These are phyloP conservation scores for Mycena sanguinolenta DNA, from an alignment of 768 basidiomycete genomes.

Conservation along the genomic window DNA sequence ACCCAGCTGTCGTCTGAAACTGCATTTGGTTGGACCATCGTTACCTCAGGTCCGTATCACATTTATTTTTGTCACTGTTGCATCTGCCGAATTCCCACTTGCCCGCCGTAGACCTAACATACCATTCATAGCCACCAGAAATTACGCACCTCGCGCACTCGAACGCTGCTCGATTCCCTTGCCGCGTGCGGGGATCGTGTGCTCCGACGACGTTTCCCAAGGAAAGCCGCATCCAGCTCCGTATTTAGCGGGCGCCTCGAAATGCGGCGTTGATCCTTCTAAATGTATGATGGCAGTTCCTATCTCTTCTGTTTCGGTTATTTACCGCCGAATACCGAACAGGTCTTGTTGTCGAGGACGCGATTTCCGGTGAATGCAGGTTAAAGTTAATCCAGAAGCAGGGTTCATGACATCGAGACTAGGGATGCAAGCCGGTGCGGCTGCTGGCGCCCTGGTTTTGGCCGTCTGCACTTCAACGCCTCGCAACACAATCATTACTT, in stretches of 20 bases:
- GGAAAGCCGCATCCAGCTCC: conserved; percentile 94
- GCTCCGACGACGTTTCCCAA: conserved; percentile 75
- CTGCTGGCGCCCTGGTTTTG: conserved; percentile 81
- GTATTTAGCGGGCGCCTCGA: conserved; percentile 82
- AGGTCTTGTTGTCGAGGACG: conserved; percentile 93
- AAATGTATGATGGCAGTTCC: conserved; percentile 61
- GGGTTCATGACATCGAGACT: background rate
- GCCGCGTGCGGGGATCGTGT: conserved; percentile 74
- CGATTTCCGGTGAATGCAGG: conserved; percentile 85
- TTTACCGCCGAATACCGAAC: conserved; percentile 16
- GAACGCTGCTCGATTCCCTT: conserved; percentile 70
- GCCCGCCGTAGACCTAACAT: background rate
- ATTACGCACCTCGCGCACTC: conserved; percentile 78
- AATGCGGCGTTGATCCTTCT: conserved; percentile 65
- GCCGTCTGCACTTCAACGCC: conserved; percentile 89
- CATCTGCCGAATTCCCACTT: background rate
- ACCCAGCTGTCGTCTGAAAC: conserved; percentile 48
- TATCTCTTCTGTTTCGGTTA: background rate
- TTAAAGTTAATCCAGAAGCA: background rate
- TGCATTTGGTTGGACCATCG: conserved; percentile 80
- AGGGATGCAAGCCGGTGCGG: conserved; percentile 43
- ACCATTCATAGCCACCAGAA: conserved; percentile 70
- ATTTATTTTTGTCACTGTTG: conserved; percentile 4
- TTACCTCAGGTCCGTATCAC: conserved; percentile 75
- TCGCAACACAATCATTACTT: conserved; percentile 62